A percentile compares a stretch with the other conserved stretches of the same genome.
Conservation (phyloP, 106 monocot species). For the Dioscorea zingiberensis region DNA sequence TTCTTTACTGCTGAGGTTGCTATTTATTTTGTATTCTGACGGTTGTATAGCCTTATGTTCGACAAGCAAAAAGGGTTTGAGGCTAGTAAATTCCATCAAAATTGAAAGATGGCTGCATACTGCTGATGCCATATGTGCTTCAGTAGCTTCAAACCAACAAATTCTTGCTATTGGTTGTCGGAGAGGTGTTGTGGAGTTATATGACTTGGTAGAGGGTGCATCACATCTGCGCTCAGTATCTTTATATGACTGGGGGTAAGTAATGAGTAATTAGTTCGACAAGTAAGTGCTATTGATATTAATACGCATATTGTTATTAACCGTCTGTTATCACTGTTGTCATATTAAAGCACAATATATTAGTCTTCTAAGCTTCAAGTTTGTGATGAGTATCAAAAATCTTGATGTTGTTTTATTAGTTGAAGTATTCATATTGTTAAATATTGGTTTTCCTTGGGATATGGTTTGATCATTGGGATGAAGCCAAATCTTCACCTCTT, state of each 20-base stretch:
- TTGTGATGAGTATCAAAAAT: too few relatives aligned
- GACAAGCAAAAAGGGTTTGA: slow-evolving; percentile 80
- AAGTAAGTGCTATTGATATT: background rate
- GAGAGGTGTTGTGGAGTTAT: slow-evolving; percentile 89
- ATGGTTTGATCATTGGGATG: too few relatives aligned
- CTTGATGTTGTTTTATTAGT: too few relatives aligned
- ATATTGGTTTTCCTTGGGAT: too few relatives aligned
- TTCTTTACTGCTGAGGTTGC: slow-evolving; percentile 58
- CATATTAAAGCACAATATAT: too few relatives aligned
- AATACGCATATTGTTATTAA: background rate
- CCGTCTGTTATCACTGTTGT: background rate
- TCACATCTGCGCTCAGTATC: slow-evolving; percentile 77
- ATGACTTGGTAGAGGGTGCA: slow-evolving; percentile 60
- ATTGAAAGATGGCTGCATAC: slow-evolving; percentile 66
- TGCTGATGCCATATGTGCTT: slow-evolving; percentile 72
- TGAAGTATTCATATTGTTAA: too few relatives aligned
- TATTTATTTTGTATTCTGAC: slow-evolving; percentile 70
- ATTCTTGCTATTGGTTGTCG: slow-evolving; percentile 89
- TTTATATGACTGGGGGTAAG: slow-evolving; percentile 98
- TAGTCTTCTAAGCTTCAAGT: too few relatives aligned
- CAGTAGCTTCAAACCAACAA: slow-evolving; percentile 83
- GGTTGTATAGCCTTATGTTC: slow-evolving; percentile 77
- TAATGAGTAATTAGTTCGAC: background rate
- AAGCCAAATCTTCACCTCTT: too few relatives aligned
- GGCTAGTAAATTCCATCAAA: slow-evolving; percentile 51